Base-by-base conservation (phyloP, 768 basidiomycete genomes). In the Postia placenta region DNA sequence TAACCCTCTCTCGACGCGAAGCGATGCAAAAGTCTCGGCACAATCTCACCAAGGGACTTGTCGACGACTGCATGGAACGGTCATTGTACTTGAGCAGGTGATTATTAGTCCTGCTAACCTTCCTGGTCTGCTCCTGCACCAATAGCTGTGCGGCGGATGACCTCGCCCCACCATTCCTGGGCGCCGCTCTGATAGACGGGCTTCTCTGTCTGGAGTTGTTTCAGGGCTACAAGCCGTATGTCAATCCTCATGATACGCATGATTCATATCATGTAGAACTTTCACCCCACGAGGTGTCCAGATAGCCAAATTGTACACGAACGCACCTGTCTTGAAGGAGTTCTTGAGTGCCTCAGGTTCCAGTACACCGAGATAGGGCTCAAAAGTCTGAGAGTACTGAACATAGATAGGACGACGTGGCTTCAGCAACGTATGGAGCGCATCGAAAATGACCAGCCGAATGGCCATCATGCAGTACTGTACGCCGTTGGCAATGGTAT, bases 1-100 rank as follows among this genome's bases (percentile, higher is more conserved):
- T 91, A 91, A 1, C 85, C 89, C 62, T 87, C 75, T 51, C 68
- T 71, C 19, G 83, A 82, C 60, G 83, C 80, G 62, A 92, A 92
- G 24, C 80, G 73, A 30, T 66, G 59, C 69, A 91, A 73, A n/a
- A 91, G 74, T 14, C 52, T 64, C 5, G 76, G 67, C 12, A 84
- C 80, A 40, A 92, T 85, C 42, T 68, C 52, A n/a, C 67, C 56
- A 26, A 90, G 63, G 47, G 74, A 73, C 5, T 53, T 59, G 49
- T 81, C 72, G 11, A 91, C 74, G 17, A 62, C 86, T 88, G 51
- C 42, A 47, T 11, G 30, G 11, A n/a, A 1, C 3, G 15, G 7
- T 23, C 22, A 17, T 28, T 25, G 44, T 15, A 42, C 22, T 15
- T 3, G 11, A 45, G 5, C 28, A n/a, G 28, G 11, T 17, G n/a